phyloP scores from a whole-genome alignment of 1,284 basidiomycete genomes.

The Puccinia sorghi region DNA sequence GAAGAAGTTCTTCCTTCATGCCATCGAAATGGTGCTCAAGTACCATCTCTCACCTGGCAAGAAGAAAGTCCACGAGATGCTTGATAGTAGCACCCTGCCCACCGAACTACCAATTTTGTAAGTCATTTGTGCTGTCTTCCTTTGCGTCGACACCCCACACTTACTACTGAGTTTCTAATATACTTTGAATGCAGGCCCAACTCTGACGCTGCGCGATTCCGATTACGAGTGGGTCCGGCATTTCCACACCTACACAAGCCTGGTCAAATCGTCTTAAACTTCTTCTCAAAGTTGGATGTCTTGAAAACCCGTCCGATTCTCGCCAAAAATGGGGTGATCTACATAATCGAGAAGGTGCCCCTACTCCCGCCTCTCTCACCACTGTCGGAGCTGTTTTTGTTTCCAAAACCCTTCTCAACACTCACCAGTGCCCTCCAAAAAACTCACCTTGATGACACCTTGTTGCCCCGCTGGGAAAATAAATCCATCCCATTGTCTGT shows the following conservation, averaged over 20 bases:
- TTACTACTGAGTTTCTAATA: background rate
- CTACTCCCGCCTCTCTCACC: slow-evolving; percentile 55
- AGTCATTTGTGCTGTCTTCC: background rate
- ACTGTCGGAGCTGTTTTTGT: slow-evolving; percentile 54
- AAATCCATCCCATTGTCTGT: slow-evolving; percentile 42
- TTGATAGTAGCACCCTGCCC: slow-evolving; percentile 26
- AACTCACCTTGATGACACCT: slow-evolving; percentile 52
- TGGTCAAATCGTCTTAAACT: slow-evolving; percentile 7
- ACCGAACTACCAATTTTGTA: slow-evolving; percentile 7
- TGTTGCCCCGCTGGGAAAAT: slow-evolving; percentile 51
- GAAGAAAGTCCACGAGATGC: slow-evolving; percentile 9
- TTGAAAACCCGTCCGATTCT: slow-evolving; percentile 49
- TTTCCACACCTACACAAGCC: background rate
- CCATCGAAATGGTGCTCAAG: slow-evolving; percentile 22
- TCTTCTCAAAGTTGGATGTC: slow-evolving; percentile 14
- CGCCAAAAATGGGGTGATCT: slow-evolving; percentile 56
- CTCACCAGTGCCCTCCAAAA: slow-evolving; percentile 55
- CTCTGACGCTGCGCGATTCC: background rate
- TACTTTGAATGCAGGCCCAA: background rate
- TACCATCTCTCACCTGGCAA: slow-evolving; percentile 31
- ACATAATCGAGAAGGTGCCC: slow-evolving; percentile 50
- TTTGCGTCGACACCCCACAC: background rate
- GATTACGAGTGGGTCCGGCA: slow-evolving; percentile 23
- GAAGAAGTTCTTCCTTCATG: slow-evolving; percentile 21
- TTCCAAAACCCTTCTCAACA: slow-evolving; percentile 54